Evolutionary conservation across 768 basidiomycete species (phyloP).

Genomic region (Fomitopsis serialis): DNA sequence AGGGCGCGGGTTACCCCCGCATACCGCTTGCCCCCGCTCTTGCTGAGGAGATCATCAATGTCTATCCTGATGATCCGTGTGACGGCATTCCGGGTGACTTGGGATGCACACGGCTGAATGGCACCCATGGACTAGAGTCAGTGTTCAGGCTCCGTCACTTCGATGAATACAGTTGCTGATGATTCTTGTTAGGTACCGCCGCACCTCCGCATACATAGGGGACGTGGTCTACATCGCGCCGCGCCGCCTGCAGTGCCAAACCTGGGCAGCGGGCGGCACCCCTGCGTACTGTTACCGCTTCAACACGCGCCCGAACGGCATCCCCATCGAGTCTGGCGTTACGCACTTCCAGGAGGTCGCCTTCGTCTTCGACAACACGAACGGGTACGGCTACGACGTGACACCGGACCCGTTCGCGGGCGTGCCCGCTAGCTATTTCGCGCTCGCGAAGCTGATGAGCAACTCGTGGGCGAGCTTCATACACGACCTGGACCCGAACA

Average conservation of each 20-base stretch:
- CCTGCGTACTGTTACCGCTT: not conserved
- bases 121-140: not conserved
- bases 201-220: not conserved
- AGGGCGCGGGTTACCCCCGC: not conserved
- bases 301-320: not conserved
- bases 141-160: not conserved
- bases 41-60: not conserved
- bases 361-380: not conserved
- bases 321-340: not conserved
- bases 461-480: not conserved
- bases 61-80: not conserved
- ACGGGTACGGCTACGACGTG: not conserved
- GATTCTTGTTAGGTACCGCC: not conserved
- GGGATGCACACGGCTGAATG: not conserved
- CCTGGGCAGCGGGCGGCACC: not conserved
- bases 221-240: not conserved
- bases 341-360: not conserved
- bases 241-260: not conserved
- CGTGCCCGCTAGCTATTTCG: not conserved
- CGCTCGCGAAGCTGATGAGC: not conserved
- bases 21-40: not conserved
- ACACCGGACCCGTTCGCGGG: not conserved
- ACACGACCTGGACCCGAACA: not conserved
- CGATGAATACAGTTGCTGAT: not conserved
- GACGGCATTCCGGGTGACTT: not conserved